Conservation (phyloP, 805 yeast species). For the Grigorovia humatica region DNA sequence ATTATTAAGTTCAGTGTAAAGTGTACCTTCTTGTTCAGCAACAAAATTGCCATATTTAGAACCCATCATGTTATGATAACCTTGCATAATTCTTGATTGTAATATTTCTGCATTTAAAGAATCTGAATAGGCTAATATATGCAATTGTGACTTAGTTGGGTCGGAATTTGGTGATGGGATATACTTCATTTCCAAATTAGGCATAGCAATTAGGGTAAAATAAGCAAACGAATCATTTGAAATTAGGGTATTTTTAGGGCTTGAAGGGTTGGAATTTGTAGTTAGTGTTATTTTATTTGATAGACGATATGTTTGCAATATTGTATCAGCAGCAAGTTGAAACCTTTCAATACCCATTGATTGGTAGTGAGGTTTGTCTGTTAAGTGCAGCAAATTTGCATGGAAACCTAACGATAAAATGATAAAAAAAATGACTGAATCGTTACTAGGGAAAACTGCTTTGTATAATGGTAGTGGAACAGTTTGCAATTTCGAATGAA, state of each 20-base stretch:
- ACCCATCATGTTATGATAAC: slow-evolving; percentile 13
- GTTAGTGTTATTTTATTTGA: slow-evolving; percentile 7
- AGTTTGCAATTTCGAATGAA: slow-evolving; percentile 12
- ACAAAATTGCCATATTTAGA: slow-evolving; percentile 5
- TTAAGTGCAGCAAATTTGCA: slow-evolving; percentile 72
- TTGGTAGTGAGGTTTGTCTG: slow-evolving; percentile 60
- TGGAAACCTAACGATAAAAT: slow-evolving; percentile 83
- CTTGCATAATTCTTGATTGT: slow-evolving; percentile 16
- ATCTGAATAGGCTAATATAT: slow-evolving; percentile 18
- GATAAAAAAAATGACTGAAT: slow-evolving; percentile 34
- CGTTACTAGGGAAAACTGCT: slow-evolving; percentile 23
- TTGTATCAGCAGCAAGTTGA: slow-evolving; percentile 50
- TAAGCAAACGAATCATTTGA: slow-evolving; percentile 14
- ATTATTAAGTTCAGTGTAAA: slow-evolving; percentile 10
- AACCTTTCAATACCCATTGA: slow-evolving; percentile 59
- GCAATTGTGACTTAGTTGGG: slow-evolving; percentile 14
- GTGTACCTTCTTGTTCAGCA: slow-evolving; percentile 5
- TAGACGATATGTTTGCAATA: slow-evolving; percentile 34
- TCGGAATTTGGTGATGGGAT: slow-evolving; percentile 25
- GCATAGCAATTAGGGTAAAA: slow-evolving; percentile 22
- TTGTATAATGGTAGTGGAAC: slow-evolving; percentile 27
- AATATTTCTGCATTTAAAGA: slow-evolving; percentile 7
- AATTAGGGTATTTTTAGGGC: background rate
- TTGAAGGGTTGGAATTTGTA: background rate
- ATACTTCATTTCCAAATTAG: slow-evolving; percentile 22